These are phyloP conservation scores for Penicillium chermesinum DNA, from an alignment of 495 filamentous ascomycete species.

Conservation along the genomic window DNA sequence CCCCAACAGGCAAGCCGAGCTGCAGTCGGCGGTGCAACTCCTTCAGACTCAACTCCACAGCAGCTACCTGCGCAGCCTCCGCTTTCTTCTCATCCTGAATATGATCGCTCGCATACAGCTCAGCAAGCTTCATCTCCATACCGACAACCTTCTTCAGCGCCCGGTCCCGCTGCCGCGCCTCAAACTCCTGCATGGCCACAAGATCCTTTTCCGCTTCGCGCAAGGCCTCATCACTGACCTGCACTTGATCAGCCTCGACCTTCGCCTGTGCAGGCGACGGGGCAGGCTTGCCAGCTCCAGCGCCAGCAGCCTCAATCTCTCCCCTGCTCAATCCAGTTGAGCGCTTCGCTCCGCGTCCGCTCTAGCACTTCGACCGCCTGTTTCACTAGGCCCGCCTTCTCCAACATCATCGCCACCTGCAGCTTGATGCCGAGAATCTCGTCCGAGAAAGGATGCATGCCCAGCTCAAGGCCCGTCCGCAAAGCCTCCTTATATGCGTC, in stretches of 20 bases:
- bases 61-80: slow-evolving; percentile 69
- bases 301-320: slow-evolving; percentile 33
- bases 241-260: slow-evolving; percentile 13
- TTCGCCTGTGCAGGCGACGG: slow-evolving; percentile 15
- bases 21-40: slow-evolving; percentile 63
- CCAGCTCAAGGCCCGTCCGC: slow-evolving; percentile 58
- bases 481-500: slow-evolving; percentile 78
- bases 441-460: slow-evolving; percentile 81
- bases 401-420: slow-evolving; percentile 69
- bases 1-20: slow-evolving; percentile 48
- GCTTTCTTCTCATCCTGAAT: slow-evolving; percentile 54
- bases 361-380: slow-evolving; percentile 72
- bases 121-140: slow-evolving; percentile 73
- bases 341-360: slow-evolving; percentile 43
- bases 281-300: slow-evolving; percentile 12
- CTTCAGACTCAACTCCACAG: slow-evolving; percentile 72
- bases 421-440: slow-evolving; percentile 88
- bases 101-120: slow-evolving; percentile 58
- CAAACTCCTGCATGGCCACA: slow-evolving; percentile 36
- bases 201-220: slow-evolving; percentile 4
- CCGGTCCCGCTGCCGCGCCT: slow-evolving; percentile 58
- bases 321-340: slow-evolving; percentile 51
- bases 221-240: slow-evolving; percentile 23
- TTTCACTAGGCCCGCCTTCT: slow-evolving; percentile 61
- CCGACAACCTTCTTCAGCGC: slow-evolving; percentile 67